Evolutionary conservation across 78 protist species (phyloP), one percentile per base, ranked within the genome.

Genomic region (Dictyostelium purpureum): DNA sequence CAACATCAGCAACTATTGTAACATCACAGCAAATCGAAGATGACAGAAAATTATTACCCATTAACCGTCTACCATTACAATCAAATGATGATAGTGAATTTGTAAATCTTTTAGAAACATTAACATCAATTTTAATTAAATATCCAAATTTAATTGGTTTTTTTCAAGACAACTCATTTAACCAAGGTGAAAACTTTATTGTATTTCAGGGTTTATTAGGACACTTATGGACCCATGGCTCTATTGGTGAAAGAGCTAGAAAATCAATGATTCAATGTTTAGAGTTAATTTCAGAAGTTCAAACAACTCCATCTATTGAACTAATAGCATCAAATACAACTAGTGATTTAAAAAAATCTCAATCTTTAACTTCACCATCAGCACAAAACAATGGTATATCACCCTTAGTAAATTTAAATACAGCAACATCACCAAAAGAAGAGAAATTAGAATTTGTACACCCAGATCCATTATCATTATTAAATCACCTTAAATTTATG

Each of bases 11-110:
- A 63, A 31, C 67, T 19, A 40, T 59, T 19, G 19, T 38, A 38
- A 26, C 77, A 38, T 31, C n/a, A 38, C 77, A 42, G 37, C n/a
- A 37, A 24, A 38, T 37, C 1, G 69, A 76, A 16, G 35, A 56
- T 14, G 11, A 40, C 4, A 67, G 43, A 71, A 26, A 42, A 40
- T 35, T 82, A 28, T 35, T 82, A 56, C 91, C 81, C 31, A 18
- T 65, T 45, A n/a, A 31, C 45, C 59, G 76, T 11, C 26, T 24
- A 43, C 79, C 52, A 24, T 37, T 67, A 43, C 91, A 85, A 33
- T 73, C 91, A 45, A 85, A 85, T 73, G 91, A 85, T 31, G 91
- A 85, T 77, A 85, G 91, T 61, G 91, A 85, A 31, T 85, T 85
- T 85, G 91, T 85, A 6, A 85, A 47, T 59, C 45, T 85, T 1